phyloP scores from a whole-genome alignment of 164 flowering plant genomes.

The Warburgia ugandensis region DNA sequence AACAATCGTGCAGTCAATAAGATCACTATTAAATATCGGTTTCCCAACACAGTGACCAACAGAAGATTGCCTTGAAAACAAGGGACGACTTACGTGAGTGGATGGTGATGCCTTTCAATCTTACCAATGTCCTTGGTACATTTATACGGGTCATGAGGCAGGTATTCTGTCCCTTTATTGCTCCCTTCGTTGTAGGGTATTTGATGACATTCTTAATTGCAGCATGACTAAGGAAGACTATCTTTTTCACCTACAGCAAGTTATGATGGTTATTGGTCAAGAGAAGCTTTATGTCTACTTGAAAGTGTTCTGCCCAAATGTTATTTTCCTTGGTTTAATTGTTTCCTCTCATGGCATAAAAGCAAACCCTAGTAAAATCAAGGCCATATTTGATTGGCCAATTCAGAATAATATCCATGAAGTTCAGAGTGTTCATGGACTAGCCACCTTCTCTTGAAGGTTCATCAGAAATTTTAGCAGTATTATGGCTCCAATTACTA shows the following conservation, averaged over 20 bases:
- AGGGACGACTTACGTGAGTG: too few relatives aligned
- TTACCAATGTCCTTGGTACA: too few relatives aligned
- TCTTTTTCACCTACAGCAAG: too few relatives aligned
- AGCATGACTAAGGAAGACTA: too few relatives aligned
- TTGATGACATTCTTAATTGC: background rate
- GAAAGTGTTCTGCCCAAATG: background rate
- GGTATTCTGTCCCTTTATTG: too few relatives aligned
- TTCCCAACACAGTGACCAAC: too few relatives aligned
- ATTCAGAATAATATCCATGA: background rate
- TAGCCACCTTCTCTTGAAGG: conserved; percentile 2
- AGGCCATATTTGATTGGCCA: background rate
- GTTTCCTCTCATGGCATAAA: background rate
- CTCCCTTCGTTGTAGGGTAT: too few relatives aligned
- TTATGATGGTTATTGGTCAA: too few relatives aligned
- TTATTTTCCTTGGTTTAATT: conserved; percentile 2
- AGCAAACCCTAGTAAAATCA: background rate
- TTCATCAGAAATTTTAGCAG: background rate
- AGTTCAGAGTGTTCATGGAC: conserved; percentile 1
- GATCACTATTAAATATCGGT: too few relatives aligned
- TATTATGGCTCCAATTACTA: conserved; percentile 1
- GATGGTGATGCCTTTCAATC: too few relatives aligned
- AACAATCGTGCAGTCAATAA: background rate
- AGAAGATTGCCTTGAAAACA: too few relatives aligned
- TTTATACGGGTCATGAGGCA: too few relatives aligned
- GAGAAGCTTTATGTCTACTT: background rate